These are phyloP conservation scores for Aspergillus chevalieri DNA, from an alignment of 2,329 filamentous ascomycete genomes.

Conservation along the genomic window DNA sequence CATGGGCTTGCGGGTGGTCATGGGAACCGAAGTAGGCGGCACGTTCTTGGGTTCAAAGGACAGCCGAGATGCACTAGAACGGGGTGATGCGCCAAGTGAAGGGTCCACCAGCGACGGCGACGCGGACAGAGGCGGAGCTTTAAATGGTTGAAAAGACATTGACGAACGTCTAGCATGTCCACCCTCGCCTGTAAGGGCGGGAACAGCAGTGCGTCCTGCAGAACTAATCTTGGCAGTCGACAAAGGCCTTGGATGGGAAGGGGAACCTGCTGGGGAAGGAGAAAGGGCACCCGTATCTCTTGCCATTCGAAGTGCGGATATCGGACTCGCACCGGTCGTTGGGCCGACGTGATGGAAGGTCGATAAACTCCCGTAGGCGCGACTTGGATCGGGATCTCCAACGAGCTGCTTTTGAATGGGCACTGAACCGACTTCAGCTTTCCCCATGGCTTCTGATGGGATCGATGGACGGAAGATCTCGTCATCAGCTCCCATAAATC, in stretches of 20 bases:
- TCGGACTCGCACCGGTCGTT: slow-evolving; percentile 72
- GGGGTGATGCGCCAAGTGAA: slow-evolving; percentile 47
- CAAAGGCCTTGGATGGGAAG: slow-evolving; percentile 43
- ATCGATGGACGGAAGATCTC: slow-evolving; percentile 78
- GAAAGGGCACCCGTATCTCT: slow-evolving; percentile 47
- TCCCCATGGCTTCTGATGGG: slow-evolving; percentile 45
- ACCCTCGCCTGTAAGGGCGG: slow-evolving; percentile 41
- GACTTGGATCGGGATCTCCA: slow-evolving; percentile 57
- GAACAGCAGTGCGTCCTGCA: slow-evolving; percentile 23
- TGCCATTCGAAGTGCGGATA: slow-evolving; percentile 72
- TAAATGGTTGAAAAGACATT: slow-evolving; percentile 91
- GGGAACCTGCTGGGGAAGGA: slow-evolving; percentile 45
- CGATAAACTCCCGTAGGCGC: slow-evolving; percentile 82
- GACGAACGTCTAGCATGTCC: slow-evolving; percentile 64
- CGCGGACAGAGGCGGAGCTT: slow-evolving; percentile 87
- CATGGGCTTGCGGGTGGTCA: slow-evolving; percentile 32
- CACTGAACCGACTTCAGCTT: slow-evolving; percentile 64
- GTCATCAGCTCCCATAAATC: slow-evolving; percentile 88
- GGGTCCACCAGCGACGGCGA: slow-evolving; percentile 61
- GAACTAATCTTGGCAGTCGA: slow-evolving; percentile 30
- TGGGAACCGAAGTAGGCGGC: slow-evolving; percentile 32
- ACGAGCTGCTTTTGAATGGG: slow-evolving; percentile 53
- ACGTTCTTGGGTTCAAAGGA: slow-evolving; percentile 36
- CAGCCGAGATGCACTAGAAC: slow-evolving; percentile 41
- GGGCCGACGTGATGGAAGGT: slow-evolving; percentile 78